Base-by-base conservation (phyloP, 257 asterid species). In the Striga asiatica region DNA sequence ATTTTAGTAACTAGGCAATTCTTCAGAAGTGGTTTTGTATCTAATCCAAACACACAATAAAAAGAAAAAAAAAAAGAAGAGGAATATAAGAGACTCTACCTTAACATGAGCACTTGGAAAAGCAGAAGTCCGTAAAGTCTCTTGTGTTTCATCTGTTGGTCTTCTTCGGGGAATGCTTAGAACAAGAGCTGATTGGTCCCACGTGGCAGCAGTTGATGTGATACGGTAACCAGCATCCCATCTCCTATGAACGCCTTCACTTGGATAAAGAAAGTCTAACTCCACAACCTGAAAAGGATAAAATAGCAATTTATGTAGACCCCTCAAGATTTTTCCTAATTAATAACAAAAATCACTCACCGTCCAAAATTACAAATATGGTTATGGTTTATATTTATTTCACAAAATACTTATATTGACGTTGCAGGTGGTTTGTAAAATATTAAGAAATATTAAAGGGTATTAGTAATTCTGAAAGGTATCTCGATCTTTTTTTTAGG, bases 51-150 rank as follows among this genome's bases (percentile, higher is more conserved):
- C n/a, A n/a, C n/a, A n/a, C n/a, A n/a, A n/a, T n/a, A n/a, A n/a
- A n/a, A n/a, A n/a, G n/a, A n/a, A n/a, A n/a, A n/a, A n/a, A 7
- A 19, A 31, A 10, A 43, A 2, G 8, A 50, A 48, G 18, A 19
- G 9, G 29, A 9, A 29, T 10, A 63, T 22, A 49, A 43, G 5
- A 51, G n/a, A 18, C 22, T 25, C 46, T 58, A 85, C 95, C 89
- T 82, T 85, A 45, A 85, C 95, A 70, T 82, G 95, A 38, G 75
- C 60, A 66, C 89, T 78, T 2, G 93, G 95, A 60, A 85, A 85
- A 46, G 87, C 89, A 56, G 93, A 79, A n/a, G 95, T 85, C 7
- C 95, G 79, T 20, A 85, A 93, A 4, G 95, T 85, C 75, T 81
- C 95, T 60, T 85, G 95, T 48, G 93, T 82, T 65, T 82, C 95